Evolutionary conservation across 768 basidiomycete genomes (phyloP), one percentile per base, ranked within the genome.

Genomic region (Russula lepida): DNA sequence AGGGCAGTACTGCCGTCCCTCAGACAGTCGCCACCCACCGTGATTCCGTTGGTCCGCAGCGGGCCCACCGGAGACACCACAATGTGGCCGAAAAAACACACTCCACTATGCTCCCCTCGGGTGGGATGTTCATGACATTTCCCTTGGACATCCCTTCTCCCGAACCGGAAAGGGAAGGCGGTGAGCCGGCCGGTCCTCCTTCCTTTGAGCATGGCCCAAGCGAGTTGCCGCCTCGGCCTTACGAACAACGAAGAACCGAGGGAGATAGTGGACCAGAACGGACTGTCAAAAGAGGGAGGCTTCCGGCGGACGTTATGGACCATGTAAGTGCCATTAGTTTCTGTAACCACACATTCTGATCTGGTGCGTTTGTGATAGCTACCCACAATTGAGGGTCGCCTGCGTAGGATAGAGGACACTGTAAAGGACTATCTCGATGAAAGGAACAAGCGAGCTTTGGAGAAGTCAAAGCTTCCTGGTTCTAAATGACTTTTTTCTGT

Each of bases 61-160:
- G 57, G 37, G 58, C 52, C 35, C 62, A 64, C 27, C 46, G 64
- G 37, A 47, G 64, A 35, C 60, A 63, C 21, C 62, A 64, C 56
- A 64, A 64, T 8, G 50, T 64, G 3, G 64, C 60, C 17, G 64
- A 64, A 54, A 62, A 62, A 51, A 63, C 64, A 27, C 64, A 64
- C 17, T 62, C 64, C n/a, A 64, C 60, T n/a, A 46, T 64, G 6
- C 56, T 64, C 23, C 60, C 60, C n/a, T 64, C 64, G 46, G 64
- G 64, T 56, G 60, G 64, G 25, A 63, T 64, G 64, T 63, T 49
- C 32, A 64, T 64, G 60, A 64, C 64, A 0, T 64, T 64, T 47
- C 64, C 64, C 50, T 25, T 64, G 37, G 60, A 62, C 12, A 64
- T 63, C n/a, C 51, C 58, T 25, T 63, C 62, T 60, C 60, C 64